Evolutionary conservation across 2,329 filamentous ascomycete genomes (phyloP).

Genomic region (Penicillium thymicola): DNA sequence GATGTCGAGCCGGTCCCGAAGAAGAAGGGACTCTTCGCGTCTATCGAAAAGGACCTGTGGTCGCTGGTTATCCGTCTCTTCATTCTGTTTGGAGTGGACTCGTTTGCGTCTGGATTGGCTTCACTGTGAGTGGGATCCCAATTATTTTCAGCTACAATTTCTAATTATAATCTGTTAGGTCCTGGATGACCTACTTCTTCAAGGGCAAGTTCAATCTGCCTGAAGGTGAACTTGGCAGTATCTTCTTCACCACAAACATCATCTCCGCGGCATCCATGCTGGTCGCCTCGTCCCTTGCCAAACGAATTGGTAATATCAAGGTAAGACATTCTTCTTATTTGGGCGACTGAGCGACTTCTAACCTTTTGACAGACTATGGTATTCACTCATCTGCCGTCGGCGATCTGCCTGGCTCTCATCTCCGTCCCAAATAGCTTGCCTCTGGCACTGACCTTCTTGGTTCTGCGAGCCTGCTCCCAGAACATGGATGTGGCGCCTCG

Average conservation of each 20-base stretch:
- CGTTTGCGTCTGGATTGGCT: slow-evolving; percentile 67
- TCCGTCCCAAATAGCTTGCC: slow-evolving; percentile 54
- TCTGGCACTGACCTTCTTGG: slow-evolving; percentile 58
- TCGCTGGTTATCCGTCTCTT: slow-evolving; percentile 53
- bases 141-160: slow-evolving; percentile 14
- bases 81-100: slow-evolving; percentile 65
- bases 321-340: slow-evolving; percentile 22
- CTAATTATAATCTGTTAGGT: slow-evolving; percentile 29
- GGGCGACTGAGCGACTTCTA: slow-evolving; percentile 7
- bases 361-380: slow-evolving; percentile 63
- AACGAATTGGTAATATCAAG: slow-evolving; percentile 56
- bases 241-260: slow-evolving; percentile 50
- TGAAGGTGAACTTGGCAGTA: slow-evolving; percentile 53
- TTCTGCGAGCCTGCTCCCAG: slow-evolving; percentile 60
- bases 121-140: slow-evolving; percentile 49
- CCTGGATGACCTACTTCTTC: slow-evolving; percentile 57
- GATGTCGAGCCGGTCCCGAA: slow-evolving; percentile 15
- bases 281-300: slow-evolving; percentile 61
- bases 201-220: slow-evolving; percentile 53
- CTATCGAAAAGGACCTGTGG: slow-evolving; percentile 52
- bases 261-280: slow-evolving; percentile 45
- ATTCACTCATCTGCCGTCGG: slow-evolving; percentile 68
- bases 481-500: slow-evolving; percentile 71
- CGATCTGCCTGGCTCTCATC: slow-evolving; percentile 63
- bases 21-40: slow-evolving; percentile 48